These are phyloP conservation scores for Myotisia sp. DNA, from an alignment of 2,329 filamentous ascomycete genomes.

Conservation along the genomic window DNA sequence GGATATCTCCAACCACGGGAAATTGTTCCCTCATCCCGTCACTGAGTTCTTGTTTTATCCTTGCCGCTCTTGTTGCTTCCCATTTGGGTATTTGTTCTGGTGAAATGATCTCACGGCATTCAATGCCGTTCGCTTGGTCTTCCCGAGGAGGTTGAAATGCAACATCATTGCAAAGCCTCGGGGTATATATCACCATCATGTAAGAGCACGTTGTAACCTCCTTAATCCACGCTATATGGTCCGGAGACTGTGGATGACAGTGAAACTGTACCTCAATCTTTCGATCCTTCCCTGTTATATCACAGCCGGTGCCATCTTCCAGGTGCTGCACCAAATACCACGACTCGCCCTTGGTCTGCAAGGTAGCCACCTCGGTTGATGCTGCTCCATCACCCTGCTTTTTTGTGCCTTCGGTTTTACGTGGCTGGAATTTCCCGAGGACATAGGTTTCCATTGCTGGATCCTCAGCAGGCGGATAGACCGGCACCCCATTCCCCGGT, in stretches of 20 bases:
- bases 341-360: conserved; percentile 71
- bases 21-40: conserved; percentile 21
- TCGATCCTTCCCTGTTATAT: conserved; percentile 66
- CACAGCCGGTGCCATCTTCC: conserved; percentile 66
- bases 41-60: conserved; percentile 20
- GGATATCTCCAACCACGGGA: conserved; percentile 42
- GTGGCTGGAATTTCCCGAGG: conserved; percentile 46
- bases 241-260: conserved; percentile 59
- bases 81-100: conserved; percentile 40
- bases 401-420: conserved; percentile 20
- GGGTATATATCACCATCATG: conserved; percentile 83
- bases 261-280: conserved; percentile 69
- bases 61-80: conserved; percentile 22
- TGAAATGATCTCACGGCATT: conserved; percentile 56
- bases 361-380: conserved; percentile 39
- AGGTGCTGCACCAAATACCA: conserved; percentile 75
- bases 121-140: conserved; percentile 60
- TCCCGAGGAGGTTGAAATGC: conserved; percentile 73
- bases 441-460: conserved; percentile 61
- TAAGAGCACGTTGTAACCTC: conserved; percentile 84
- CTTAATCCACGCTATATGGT: conserved; percentile 84
- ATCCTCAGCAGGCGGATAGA: conserved; percentile 62
- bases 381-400: conserved; percentile 16
- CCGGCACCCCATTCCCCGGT: conserved; percentile 50
- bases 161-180: conserved; percentile 71